These are phyloP conservation scores for Oryza coarctata DNA, from an alignment of 176 grass and related monocot species.

Conservation along the genomic window DNA sequence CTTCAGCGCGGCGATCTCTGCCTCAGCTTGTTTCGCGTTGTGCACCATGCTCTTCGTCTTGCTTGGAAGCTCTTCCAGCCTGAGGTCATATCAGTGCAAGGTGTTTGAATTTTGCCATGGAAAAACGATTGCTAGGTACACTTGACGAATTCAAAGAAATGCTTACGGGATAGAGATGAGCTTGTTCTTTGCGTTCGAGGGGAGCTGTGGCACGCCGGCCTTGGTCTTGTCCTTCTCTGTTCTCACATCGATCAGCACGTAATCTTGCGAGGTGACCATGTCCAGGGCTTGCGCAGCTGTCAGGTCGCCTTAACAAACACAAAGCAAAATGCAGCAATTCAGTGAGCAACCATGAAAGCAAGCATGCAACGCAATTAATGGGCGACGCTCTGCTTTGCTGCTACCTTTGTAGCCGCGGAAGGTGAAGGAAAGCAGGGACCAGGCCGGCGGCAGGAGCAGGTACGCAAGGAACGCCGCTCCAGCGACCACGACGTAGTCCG, in stretches of 20 bases:
- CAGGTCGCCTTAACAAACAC: conserved; percentile 50
- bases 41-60: conserved; percentile 79
- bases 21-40: conserved; percentile 66
- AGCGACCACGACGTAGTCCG: conserved; percentile 46
- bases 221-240: conserved; percentile 90
- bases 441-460: conserved; percentile 75
- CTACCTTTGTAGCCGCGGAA: conserved; percentile 88
- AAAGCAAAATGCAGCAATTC: background rate
- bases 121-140: background rate
- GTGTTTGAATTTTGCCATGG: background rate
- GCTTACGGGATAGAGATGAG: conserved; percentile 73
- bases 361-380: background rate
- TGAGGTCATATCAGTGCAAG: background rate
- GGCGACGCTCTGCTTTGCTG: background rate
- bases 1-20: conserved; percentile 80
- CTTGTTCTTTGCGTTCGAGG: conserved; percentile 65
- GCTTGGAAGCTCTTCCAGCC: conserved; percentile 77
- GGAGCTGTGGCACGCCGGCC: conserved; percentile 81
- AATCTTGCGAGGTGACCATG: conserved; percentile 46
- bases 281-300: conserved; percentile 75
- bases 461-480: conserved; percentile 77
- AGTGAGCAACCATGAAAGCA: background rate
- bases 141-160: background rate
- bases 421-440: conserved; percentile 64
- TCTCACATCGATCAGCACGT: conserved; percentile 75